Evolutionary conservation across 768 basidiomycete species (phyloP).

Genomic region (Neoboletus brunneissimus): DNA sequence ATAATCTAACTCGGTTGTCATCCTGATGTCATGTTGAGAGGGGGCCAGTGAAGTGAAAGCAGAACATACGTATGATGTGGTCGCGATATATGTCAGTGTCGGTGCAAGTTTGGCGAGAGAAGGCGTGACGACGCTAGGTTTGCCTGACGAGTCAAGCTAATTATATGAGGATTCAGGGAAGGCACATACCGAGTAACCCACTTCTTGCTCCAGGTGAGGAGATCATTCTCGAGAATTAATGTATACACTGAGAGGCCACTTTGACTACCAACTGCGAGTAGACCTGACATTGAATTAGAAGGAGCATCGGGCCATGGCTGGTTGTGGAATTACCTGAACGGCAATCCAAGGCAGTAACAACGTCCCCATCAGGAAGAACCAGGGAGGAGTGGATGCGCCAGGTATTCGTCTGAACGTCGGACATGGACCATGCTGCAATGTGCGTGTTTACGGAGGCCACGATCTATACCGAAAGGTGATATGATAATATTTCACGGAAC

Average conservation of each 20-base stretch:
- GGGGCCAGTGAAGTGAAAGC: neutral
- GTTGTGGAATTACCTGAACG: constrained; percentile 56
- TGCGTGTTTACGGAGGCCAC: constrained; percentile 66
- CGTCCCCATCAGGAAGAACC: constrained; percentile 51
- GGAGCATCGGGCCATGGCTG: neutral
- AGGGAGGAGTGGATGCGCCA: constrained; percentile 86
- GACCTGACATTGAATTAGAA: constrained; percentile 48
- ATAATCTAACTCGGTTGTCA: constrained; percentile 58
- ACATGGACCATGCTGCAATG: constrained; percentile 78
- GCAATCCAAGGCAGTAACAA: constrained; percentile 65
- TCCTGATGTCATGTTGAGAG: constrained; percentile 38
- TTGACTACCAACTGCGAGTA: constrained; percentile 67
- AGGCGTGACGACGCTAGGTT: constrained; percentile 46
- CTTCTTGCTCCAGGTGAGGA: constrained; percentile 80
- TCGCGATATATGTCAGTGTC: constrained; percentile 71
- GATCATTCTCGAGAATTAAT: constrained; percentile 74
- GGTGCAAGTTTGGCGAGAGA: constrained; percentile 65
- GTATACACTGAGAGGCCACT: constrained; percentile 69
- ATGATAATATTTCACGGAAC: constrained; percentile 4
- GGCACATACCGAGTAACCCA: constrained; percentile 61
- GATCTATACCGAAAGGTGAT: constrained; percentile 45
- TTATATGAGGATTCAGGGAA: neutral
- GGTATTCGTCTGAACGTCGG: constrained; percentile 55
- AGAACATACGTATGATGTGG: constrained; percentile 52
- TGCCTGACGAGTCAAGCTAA: constrained; percentile 10